Percentiles rank a stretch among this genome's conserved stretches.
Evolutionary conservation across 352 stramenopile genomes (phyloP).

Genomic region (Globisporangium spiculum): DNA sequence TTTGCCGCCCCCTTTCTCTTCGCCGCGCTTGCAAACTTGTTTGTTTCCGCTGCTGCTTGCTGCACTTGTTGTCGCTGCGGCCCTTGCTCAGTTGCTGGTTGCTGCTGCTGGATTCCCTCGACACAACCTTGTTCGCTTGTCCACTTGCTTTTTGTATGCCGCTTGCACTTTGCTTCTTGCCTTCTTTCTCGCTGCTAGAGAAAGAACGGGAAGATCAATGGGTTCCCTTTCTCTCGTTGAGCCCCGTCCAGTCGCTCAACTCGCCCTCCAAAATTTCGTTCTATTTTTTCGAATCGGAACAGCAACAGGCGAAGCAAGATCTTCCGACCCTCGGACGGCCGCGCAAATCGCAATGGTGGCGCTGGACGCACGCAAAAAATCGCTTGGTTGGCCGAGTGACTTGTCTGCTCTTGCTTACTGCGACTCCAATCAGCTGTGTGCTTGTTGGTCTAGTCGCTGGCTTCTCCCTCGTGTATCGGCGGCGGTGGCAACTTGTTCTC

Average conservation of each 20-base stretch:
- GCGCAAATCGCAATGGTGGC: neutral
- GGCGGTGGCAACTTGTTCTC: neutral
- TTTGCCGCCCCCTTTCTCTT: neutral
- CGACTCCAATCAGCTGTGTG: neutral
- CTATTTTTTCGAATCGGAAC: slow-evolving; percentile 5
- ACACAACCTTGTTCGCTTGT: neutral
- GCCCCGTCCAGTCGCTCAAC: neutral
- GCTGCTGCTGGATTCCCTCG: neutral
- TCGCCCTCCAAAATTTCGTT: slow-evolving; percentile 14
- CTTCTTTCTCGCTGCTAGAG: neutral
- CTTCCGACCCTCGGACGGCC: neutral
- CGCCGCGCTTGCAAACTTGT: too few relatives aligned
- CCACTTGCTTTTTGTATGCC: slow-evolving; percentile 9
- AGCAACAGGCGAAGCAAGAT: neutral
- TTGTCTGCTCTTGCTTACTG: neutral
- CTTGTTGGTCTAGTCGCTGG: neutral
- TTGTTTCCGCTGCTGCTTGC: neutral
- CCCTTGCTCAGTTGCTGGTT: neutral
- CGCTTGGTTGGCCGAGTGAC: neutral
- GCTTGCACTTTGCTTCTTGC: neutral
- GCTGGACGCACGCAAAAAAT: neutral
- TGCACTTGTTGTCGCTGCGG: neutral
- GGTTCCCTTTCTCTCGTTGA: slow-evolving; percentile 7
- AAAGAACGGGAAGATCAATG: slow-evolving; percentile 1
- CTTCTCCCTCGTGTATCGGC: too few relatives aligned